Conservation (phyloP, 805 yeast genomes). For the Ogataea pignaliae region DNA sequence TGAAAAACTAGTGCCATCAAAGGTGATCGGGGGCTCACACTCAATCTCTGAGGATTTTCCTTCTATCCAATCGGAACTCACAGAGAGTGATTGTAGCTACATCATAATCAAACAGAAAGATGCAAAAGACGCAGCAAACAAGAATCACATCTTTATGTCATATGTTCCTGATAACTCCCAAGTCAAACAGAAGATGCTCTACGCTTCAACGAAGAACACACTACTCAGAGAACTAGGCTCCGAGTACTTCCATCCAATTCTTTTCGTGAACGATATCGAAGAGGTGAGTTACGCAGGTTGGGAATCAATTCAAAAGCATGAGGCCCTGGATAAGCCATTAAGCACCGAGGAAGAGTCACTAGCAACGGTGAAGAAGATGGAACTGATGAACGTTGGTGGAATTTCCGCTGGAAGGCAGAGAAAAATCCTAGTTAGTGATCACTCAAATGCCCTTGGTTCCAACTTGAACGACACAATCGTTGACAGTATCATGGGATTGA, state of each 20-base stretch:
- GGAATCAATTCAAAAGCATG: constrained; percentile 34
- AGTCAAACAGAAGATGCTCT: constrained; percentile 84
- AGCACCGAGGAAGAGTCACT: constrained; percentile 56
- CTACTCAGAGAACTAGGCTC: constrained; percentile 69
- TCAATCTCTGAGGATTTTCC: constrained; percentile 34
- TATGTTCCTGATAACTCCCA: constrained; percentile 85
- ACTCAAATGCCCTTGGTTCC: constrained; percentile 11
- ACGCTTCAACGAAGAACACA: constrained; percentile 84
- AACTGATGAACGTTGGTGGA: constrained; percentile 32
- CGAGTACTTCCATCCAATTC: constrained; percentile 42
- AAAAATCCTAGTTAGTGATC: constrained; percentile 19
- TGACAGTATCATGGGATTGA: constrained; percentile 1
- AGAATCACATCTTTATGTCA: constrained; percentile 57
- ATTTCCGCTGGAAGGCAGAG: constrained; percentile 17
- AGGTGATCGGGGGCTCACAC: constrained; percentile 26
- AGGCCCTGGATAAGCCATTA: constrained; percentile 40
- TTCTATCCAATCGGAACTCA: constrained; percentile 27
- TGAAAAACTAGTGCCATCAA: constrained; percentile 32
- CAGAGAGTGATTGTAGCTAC: constrained; percentile 43
- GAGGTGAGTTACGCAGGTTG: constrained; percentile 53
- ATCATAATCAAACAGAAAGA: constrained; percentile 39
- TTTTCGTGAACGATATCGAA: constrained; percentile 52
- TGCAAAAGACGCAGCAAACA: not conserved
- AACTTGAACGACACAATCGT: constrained; percentile 6
- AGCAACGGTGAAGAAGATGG: constrained; percentile 40